Percentiles rank a stretch among this genome's conserved stretches.
Evolutionary conservation across 495 filamentous ascomycete species (phyloP).

Genomic region (Lineolata rhizophorae): DNA sequence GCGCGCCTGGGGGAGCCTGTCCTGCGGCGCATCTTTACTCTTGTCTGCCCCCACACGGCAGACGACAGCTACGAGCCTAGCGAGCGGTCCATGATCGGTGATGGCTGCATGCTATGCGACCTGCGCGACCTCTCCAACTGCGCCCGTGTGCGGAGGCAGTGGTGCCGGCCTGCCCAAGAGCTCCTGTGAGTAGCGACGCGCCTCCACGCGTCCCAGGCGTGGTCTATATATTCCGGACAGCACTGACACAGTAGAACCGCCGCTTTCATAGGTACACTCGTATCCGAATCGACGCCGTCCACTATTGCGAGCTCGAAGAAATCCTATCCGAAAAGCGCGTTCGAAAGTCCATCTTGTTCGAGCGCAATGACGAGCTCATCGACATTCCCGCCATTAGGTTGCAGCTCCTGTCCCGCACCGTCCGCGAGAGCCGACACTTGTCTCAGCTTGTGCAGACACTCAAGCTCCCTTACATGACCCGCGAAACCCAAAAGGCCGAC

Average conservation of each 20-base stretch:
- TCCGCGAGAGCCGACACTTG: constrained; percentile 49
- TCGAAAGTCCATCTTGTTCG: too few species aligned
- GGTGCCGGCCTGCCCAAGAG: constrained; percentile 30
- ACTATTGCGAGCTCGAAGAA: constrained; percentile 80
- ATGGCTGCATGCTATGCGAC: constrained; percentile 91
- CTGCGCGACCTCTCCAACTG: constrained; percentile 75
- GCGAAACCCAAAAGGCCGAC: constrained; percentile 65
- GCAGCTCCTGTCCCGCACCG: constrained; percentile 52
- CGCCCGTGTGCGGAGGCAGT: constrained; percentile 46
- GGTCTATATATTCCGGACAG: constrained; percentile 6
- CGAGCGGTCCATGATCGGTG: constrained; percentile 59
- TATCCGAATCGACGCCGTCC: constrained; percentile 81
- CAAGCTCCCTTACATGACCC: constrained; percentile 90
- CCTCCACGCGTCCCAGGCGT: constrained; percentile 5
- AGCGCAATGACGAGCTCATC: constrained; percentile 48
- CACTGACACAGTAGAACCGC: too few species aligned
- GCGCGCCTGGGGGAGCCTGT: constrained; percentile 36
- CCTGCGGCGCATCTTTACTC: constrained; percentile 50
- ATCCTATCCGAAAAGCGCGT: constrained; percentile 56
- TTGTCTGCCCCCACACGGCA: constrained; percentile 60
- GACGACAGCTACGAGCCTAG: constrained; percentile 62
- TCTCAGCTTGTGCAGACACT: constrained; percentile 48
- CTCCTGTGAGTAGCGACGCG: constrained; percentile 49
- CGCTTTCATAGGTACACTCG: constrained; percentile 69
- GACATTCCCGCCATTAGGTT: constrained; percentile 61